Evolutionary conservation across 768 basidiomycete genomes (phyloP).

Genomic region (Rhizopogon roseolus): DNA sequence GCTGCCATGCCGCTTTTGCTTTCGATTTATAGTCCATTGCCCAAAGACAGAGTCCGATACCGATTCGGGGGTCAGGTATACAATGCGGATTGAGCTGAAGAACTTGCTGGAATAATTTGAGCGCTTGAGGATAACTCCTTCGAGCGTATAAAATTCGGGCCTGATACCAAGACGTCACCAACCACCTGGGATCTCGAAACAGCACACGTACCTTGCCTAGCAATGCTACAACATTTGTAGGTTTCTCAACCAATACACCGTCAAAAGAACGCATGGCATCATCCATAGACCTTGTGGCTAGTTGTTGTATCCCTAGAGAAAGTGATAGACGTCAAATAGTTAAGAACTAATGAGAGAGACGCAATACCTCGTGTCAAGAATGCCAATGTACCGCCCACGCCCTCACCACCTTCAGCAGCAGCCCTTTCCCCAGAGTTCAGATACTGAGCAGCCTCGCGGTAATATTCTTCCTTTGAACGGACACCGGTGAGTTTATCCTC

Average conservation of each 20-base stretch:
- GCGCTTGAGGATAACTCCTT: constrained; percentile 70
- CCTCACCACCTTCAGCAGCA: constrained; percentile 55
- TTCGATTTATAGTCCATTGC: constrained; percentile 77
- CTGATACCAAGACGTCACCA: constrained; percentile 29
- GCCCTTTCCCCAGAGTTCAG: constrained; percentile 59
- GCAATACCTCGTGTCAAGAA: constrained; percentile 61
- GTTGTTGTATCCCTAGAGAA: constrained; percentile 67
- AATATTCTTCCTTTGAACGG: constrained; percentile 63
- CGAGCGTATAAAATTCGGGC: constrained; percentile 83
- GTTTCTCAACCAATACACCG: constrained; percentile 67
- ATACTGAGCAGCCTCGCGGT: constrained; percentile 62
- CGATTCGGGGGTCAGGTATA: constrained; percentile 89
- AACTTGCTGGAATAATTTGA: constrained; percentile 84
- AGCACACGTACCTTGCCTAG: constrained; percentile 68
- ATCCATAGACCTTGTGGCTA: constrained; percentile 77
- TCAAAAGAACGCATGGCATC: constrained; percentile 83
- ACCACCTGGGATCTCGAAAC: background rate
- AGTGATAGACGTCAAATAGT: background rate
- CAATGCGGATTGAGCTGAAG: constrained; percentile 74
- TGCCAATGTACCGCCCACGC: constrained; percentile 48
- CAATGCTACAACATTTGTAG: constrained; percentile 84
- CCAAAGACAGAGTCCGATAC: constrained; percentile 94
- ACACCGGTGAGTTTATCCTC: constrained; percentile 58
- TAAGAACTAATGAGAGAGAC: constrained; percentile 3
- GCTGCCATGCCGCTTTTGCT: constrained; percentile 87